Evolutionary conservation across 2,329 filamentous ascomycete species (phyloP).

Genomic region (Epichloe typhina): DNA sequence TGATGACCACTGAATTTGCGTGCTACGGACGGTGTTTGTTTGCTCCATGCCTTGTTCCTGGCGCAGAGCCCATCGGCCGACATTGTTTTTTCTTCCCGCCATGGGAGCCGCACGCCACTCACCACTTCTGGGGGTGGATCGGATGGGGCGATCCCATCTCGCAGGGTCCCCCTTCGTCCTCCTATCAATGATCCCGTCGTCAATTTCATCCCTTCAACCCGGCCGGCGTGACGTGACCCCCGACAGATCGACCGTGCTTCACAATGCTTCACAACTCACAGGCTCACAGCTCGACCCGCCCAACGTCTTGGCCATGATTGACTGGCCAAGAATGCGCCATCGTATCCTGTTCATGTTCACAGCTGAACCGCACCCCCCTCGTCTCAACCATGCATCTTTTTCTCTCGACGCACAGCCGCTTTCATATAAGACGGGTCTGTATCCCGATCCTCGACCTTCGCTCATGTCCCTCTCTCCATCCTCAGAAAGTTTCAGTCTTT

Average conservation of each 20-base stretch:
- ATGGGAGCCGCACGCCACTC: neutral
- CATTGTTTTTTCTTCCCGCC: neutral
- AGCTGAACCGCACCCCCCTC: neutral
- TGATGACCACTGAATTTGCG: no score
- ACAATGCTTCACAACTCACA: neutral
- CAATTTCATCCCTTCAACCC: no score
- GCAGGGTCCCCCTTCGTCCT: no score
- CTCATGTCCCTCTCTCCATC: constrained; percentile 1
- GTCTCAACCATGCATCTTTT: neutral
- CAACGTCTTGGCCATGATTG: neutral
- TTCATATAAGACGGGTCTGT: constrained; percentile 6
- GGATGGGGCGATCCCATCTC: neutral
- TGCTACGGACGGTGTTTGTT: neutral
- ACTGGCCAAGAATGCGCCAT: neutral
- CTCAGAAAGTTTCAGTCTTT: constrained; percentile 5
- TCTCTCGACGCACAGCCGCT: neutral
- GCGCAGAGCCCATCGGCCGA: neutral
- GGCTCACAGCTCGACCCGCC: no score
- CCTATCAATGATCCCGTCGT: neutral
- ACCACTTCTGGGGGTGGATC: neutral
- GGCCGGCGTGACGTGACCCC: neutral
- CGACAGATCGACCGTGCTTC: neutral
- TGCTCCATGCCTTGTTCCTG: neutral
- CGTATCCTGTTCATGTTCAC: neutral
- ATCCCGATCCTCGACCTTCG: neutral